phyloP scores from a whole-genome alignment of 140 eudicot genomes.

The Senecio squalidus region DNA sequence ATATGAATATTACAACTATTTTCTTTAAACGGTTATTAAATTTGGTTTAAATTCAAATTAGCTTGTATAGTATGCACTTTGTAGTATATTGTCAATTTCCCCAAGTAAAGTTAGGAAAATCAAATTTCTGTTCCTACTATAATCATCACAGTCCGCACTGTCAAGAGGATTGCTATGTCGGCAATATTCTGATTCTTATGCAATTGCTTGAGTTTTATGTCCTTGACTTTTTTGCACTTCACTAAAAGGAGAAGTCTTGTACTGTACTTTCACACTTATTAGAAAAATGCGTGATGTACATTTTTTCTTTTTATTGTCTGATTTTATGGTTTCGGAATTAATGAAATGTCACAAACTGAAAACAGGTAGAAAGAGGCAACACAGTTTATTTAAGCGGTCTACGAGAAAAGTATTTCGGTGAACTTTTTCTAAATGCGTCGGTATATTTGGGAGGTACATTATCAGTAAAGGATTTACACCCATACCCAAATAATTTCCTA shows the following conservation, averaged over 20 bases:
- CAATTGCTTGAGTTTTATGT: not conserved
- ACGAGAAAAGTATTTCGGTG: constrained; percentile 94
- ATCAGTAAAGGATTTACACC: constrained; percentile 19
- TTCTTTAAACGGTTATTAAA: not conserved
- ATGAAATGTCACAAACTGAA: constrained; percentile 11
- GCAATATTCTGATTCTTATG: not conserved
- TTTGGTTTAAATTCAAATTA: not conserved
- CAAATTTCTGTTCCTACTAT: not conserved
- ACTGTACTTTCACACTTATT: not conserved
- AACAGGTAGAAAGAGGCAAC: constrained; percentile 92
- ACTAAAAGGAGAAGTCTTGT: not conserved
- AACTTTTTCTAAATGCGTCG: constrained; percentile 80
- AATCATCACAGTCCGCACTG: not conserved
- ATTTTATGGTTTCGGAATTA: constrained; percentile 12
- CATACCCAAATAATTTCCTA: constrained; percentile 17
- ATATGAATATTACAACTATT: not conserved
- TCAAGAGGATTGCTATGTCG: not conserved
- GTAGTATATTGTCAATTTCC: not conserved
- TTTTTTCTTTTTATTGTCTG: not conserved
- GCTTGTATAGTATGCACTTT: too few species aligned
- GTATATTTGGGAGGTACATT: constrained; percentile 36
- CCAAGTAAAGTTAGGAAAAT: not conserved
- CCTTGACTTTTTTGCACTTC: not conserved
- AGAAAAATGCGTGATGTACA: not conserved
- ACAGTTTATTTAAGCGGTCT: constrained; percentile 81